phyloP scores from a whole-genome alignment of 495 filamentous ascomycete genomes.

The Rusavskia elegans region DNA sequence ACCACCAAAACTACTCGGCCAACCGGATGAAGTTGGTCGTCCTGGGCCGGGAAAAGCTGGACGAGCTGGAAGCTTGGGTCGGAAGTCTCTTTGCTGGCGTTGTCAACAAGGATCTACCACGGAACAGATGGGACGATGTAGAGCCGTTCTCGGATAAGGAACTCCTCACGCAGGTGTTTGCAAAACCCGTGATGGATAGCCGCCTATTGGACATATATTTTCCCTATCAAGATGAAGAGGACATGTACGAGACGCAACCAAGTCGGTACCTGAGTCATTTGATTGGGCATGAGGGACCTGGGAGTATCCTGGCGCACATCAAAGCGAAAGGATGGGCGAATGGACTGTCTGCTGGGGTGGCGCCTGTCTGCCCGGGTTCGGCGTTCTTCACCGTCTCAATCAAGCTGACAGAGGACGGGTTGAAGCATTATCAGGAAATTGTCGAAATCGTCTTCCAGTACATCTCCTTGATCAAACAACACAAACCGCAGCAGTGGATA shows the following conservation, averaged over 20 bases:
- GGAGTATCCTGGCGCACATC: slow-evolving; percentile 87
- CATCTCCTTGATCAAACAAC: slow-evolving; percentile 69
- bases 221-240: slow-evolving; percentile 78
- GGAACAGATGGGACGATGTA: slow-evolving; percentile 66
- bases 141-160: slow-evolving; percentile 51
- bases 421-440: slow-evolving; percentile 75
- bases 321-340: slow-evolving; percentile 96
- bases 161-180: slow-evolving; percentile 69
- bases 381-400: slow-evolving; percentile 71
- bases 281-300: slow-evolving; percentile 92
- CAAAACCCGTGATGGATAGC: slow-evolving; percentile 92
- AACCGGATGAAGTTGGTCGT: slow-evolving; percentile 94
- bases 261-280: slow-evolving; percentile 84
- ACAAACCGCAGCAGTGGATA: slow-evolving; percentile 79
- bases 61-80: slow-evolving; percentile 80
- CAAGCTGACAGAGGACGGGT: slow-evolving; percentile 70
- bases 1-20: slow-evolving; percentile 81
- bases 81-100: slow-evolving; percentile 71
- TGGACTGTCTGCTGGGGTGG: slow-evolving; percentile 62
- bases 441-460: slow-evolving; percentile 88
- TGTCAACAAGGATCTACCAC: slow-evolving; percentile 67
- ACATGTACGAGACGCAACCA: slow-evolving; percentile 67
- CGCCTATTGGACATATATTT: slow-evolving; percentile 74
- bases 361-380: slow-evolving; percentile 63
- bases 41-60: slow-evolving; percentile 73